Evolutionary conservation across 176 grass and related monocot species (phyloP), one percentile per base, ranked within the genome.

Genomic region (Aegilops umbellulata): DNA sequence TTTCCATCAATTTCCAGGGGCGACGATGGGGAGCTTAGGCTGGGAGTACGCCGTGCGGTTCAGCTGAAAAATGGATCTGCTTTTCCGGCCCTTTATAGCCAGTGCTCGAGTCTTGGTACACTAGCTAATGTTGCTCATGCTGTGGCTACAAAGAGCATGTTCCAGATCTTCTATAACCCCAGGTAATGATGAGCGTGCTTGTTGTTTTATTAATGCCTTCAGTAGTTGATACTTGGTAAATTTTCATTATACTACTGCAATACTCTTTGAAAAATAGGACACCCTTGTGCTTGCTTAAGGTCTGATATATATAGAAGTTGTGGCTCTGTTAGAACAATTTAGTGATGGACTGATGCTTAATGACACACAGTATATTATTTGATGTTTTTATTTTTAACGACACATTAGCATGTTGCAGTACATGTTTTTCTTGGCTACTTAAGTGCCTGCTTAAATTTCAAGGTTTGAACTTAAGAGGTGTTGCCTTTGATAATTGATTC

Each of bases 91-190:
- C 76, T 92, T 64, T 77, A 87, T 76, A 93, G 85, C 79, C 88
- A 90, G 80, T 93, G 83, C 70, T 85, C 84, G 38, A 90, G 90
- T 92, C 73, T 87, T 70, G 89, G 81, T 64, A 88, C 85, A 38
- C 87, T 93, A 22, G 79, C 92, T 23, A 85, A 69, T 15, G 74
- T 99, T 23, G 84, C 88, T 22, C 92, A 91, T 81, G 92, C 94
- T 87, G 79, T 97, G 66, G 87, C 89, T 23, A 88, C 69, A 12
- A 93, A 92, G 82, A 88, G 85, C 83, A 76, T 92, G 70, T 97
- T 99, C 67, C 83, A 94, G 75, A 89, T 99, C 68, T 94, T 84
- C 84, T 99, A 97, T 73, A 94, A 94, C 53, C 97, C 97, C 85
- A 97, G 97, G 97, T 99, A 65, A 61, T 9, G 16, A 75, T 74